Base-by-base conservation (phyloP, 2,329 filamentous ascomycete genomes). In the Arthrobotrys pseudoclavata region DNA sequence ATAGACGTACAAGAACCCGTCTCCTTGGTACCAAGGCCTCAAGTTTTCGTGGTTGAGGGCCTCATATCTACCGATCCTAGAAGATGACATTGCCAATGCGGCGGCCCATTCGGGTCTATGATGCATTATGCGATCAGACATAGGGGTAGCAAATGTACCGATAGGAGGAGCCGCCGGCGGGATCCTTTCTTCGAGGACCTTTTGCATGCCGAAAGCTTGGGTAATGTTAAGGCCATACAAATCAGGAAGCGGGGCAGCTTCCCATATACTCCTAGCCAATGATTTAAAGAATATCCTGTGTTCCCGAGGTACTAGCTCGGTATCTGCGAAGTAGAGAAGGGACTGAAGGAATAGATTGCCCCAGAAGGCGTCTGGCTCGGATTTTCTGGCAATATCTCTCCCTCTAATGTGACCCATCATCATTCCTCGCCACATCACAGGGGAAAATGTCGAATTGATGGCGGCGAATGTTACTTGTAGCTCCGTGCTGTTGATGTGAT, bases 371-470 rank as follows among this genome's bases (percentile, higher is more conserved):
- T 78, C 75, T 4, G 75, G 75, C 29, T 72, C 68, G 6, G 75
- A 69, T 57, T 71, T 78, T 18, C 75, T 61, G 10, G 75, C 37
- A 61, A 78, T 78, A 42, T 78, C 75, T 69, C 75, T 78, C 24
- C 78, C 78, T 62, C 74, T 61, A 22, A 75, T 70, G 34, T 79
- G 72, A 13, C 50, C 78, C 78, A 79, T 79, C 61, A 79, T 79
- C 68, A 78, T 75, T 9, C 78, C 78, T 22, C 78, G 55, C 48
- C 63, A 79, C 74, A 79, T 78, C 7, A 79, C 72, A 3, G 78
- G 78, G 9, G 64, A 53, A 62, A 79, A 79, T 7, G 74, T 79
- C 15, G 74, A 50, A 34, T 79, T 60, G 15, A 79, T 62, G 26
- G 78, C 72, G 18, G 55, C 24, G 45, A 69, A 78, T 6, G 64